Evolutionary conservation across 176 grass and related monocot species (phyloP).

Genomic region (Hsuehochloa calcarea): DNA sequence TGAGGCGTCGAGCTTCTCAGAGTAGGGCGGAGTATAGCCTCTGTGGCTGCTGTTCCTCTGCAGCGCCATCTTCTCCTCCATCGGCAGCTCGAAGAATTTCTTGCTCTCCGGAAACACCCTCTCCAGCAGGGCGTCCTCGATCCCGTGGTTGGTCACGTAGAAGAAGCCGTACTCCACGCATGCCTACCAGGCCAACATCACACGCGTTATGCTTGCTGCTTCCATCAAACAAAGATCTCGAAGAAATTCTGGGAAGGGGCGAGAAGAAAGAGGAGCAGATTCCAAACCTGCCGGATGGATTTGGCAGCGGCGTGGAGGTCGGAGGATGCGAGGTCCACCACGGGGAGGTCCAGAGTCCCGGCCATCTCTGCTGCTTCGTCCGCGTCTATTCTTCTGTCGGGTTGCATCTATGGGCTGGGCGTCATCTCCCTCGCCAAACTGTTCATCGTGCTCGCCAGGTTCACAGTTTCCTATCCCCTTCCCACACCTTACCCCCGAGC

Average conservation of each 20-base stretch:
- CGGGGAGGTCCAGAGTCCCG: conserved; percentile 26
- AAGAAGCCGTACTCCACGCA: conserved; percentile 73
- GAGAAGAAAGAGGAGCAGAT: neutral
- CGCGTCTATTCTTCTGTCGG: too few relatives aligned
- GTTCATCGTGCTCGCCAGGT: too few relatives aligned
- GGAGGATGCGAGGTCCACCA: conserved; percentile 52
- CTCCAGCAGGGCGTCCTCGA: conserved; percentile 22
- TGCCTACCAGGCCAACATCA: conserved; percentile 41
- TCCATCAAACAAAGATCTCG: neutral
- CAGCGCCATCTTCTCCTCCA: conserved; percentile 59
- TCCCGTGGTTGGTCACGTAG: conserved; percentile 67
- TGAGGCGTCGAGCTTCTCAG: conserved; percentile 52
- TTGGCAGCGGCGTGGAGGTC: conserved; percentile 39
- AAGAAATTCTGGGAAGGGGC: neutral
- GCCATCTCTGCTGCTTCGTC: neutral
- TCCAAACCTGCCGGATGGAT: conserved; percentile 45
- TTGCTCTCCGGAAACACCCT: conserved; percentile 49
- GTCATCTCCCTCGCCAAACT: too few relatives aligned
- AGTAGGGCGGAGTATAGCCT: conserved; percentile 53
- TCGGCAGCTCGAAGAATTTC: conserved; percentile 53
- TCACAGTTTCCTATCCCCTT: too few relatives aligned
- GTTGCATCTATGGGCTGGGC: too few relatives aligned
- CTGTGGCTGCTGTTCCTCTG: conserved; percentile 33
- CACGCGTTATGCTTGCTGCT: too few relatives aligned
- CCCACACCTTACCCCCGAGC: too few relatives aligned